Conservation (phyloP, 2,329 filamentous ascomycete species). For the Alternaria ethzedia region DNA sequence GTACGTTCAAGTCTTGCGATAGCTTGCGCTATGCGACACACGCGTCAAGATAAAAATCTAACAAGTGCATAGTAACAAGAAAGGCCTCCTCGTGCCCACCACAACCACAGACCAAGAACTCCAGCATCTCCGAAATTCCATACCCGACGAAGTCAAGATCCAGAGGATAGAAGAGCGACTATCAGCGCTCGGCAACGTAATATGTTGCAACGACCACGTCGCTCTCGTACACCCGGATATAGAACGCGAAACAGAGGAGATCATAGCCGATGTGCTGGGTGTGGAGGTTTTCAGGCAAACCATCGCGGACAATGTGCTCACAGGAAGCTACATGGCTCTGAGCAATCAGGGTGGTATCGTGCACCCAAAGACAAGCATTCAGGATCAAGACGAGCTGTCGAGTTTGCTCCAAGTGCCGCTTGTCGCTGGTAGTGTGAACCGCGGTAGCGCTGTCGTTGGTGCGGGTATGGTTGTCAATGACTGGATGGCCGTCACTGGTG, state of each 20-base stretch:
- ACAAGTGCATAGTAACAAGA: slow-evolving; percentile 73
- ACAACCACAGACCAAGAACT: slow-evolving; percentile 97
- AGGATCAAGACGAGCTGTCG: slow-evolving; percentile 97
- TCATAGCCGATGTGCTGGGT: slow-evolving; percentile 91
- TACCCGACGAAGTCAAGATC: slow-evolving; percentile 91
- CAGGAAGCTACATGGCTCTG: slow-evolving; percentile 94
- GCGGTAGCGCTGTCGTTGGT: slow-evolving; percentile 92
- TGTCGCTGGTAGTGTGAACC: slow-evolving; percentile 91
- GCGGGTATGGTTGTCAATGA: slow-evolving; percentile 97
- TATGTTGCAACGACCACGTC: slow-evolving; percentile 95
- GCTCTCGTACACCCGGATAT: slow-evolving; percentile 95
- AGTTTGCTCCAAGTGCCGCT: slow-evolving; percentile 93
- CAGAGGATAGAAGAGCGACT: slow-evolving; percentile 97
- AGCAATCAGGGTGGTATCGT: slow-evolving; percentile 97
- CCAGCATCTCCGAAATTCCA: slow-evolving; percentile 92
- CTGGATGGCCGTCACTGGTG: slow-evolving; percentile 86
- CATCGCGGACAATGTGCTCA: slow-evolving; percentile 94
- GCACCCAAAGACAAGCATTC: slow-evolving; percentile 94
- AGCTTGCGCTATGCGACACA: background rate
- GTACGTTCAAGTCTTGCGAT: slow-evolving; percentile 54
- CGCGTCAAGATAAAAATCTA: background rate
- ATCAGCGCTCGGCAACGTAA: slow-evolving; percentile 94
- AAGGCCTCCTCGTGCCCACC: slow-evolving; percentile 94
- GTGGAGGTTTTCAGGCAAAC: slow-evolving; percentile 94
- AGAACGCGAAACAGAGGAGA: slow-evolving; percentile 97